Conservation (phyloP, 441 rosid species). For the Pelargonium cotyledonis region DNA sequence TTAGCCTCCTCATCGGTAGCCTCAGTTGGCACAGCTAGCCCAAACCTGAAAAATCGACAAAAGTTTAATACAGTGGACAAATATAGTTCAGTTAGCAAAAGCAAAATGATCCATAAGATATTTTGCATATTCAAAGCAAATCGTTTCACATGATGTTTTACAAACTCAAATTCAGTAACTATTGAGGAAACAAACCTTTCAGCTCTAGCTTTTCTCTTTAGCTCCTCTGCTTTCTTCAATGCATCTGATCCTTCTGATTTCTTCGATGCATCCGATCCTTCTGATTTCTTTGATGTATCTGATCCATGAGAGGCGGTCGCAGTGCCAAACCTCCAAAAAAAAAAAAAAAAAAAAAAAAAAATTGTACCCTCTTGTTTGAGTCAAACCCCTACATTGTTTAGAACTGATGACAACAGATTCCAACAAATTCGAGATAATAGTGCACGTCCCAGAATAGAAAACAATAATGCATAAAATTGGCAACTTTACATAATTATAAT, state of each 20-base stretch:
- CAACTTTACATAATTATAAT: no score
- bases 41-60: slow-evolving; percentile 44
- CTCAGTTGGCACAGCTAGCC: slow-evolving; percentile 42
- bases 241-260: slow-evolving; percentile 18
- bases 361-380: slow-evolving; percentile 1
- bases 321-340: slow-evolving; percentile 47
- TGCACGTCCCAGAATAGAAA: no score
- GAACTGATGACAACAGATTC: no score
- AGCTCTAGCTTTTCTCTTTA: slow-evolving; percentile 88
- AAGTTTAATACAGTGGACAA: slow-evolving; percentile 8
- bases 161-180: slow-evolving; percentile 7
- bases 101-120: slow-evolving; percentile 7
- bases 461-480: no score
- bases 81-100: neutral
- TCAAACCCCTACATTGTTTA: slow-evolving; percentile 8
- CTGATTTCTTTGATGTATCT: slow-evolving; percentile 28
- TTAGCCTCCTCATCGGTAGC: slow-evolving; percentile 55
- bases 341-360: neutral
- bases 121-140: neutral
- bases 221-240: slow-evolving; percentile 39
- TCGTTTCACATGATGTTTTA: neutral
- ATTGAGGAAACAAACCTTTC: slow-evolving; percentile 49
- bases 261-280: slow-evolving; percentile 26
- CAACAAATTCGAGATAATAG: no score
- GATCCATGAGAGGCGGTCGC: slow-evolving; percentile 26